Base-by-base conservation (phyloP, 2,329 filamentous ascomycete genomes). In the Colletotrichum camelliae region DNA sequence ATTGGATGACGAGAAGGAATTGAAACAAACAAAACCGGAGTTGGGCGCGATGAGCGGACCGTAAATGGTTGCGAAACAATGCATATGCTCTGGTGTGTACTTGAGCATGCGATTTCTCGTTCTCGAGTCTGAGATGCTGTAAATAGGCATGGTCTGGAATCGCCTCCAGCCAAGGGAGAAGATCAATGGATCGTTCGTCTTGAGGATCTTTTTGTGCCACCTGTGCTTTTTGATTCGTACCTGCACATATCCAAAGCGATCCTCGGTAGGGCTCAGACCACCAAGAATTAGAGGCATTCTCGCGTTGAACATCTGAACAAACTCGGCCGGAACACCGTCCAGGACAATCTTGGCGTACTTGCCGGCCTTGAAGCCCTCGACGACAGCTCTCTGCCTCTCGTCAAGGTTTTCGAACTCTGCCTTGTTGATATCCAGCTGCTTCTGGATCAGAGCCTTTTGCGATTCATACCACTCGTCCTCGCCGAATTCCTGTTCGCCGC, bases 171-270 rank as follows among this genome's bases (percentile, higher is more conserved):
- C 97, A 58, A 99, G 90, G 3, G 96, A 98, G 88, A 99, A 97
- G 83, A 99, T 98, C 67, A 99, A 90, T 18, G 97, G 97, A 82
- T 99, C 97, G 83, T 98, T 98, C 39, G 96, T 98, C 88, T 99
- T 99, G 79, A 99, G 89, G 80, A 98, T 98, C 88, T 97, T 98
- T 91, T 98, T 98, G 88, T 99, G 97, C 97, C 97, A 99, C 79
- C 97, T 91, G 84, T 99, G 97, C 70, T 96, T 92, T 90, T 99
- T 99, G 88, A 99, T 98, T 67, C 97, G 93, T 74, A 98, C 93
- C 85, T 99, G 97, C 10, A 98, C 93, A 82, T 94, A 98, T 10
- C 97, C 97, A 83, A 98, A 98, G 67, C 97, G 93, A 84, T 98
- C 96, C 85, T 99, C 97, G 0, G 96, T 98, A 9, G 97, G 91